phyloP scores from a whole-genome alignment of 2,329 filamentous ascomycete species.

The Fusarium floridanum region DNA sequence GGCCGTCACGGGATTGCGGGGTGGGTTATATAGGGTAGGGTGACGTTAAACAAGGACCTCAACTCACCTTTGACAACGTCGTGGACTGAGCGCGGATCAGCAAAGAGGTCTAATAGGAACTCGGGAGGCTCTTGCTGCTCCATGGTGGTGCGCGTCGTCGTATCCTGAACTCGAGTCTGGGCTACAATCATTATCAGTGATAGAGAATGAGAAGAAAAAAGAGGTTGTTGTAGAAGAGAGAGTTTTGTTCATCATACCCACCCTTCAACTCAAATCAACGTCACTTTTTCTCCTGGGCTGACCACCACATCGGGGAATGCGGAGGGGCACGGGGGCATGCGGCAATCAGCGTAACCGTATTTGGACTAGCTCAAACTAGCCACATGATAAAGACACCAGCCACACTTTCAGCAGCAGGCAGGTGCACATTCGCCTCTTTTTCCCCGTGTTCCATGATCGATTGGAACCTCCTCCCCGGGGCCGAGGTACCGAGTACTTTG shows the following conservation, averaged over 20 bases:
- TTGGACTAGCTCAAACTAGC: neutral
- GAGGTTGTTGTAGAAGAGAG: constrained; percentile 8
- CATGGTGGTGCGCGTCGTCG: constrained; percentile 51
- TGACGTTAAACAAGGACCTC: constrained; percentile 20
- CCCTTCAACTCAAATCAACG: neutral
- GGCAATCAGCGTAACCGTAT: neutral
- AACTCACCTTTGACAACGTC: constrained; percentile 88
- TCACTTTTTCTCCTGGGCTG: constrained; percentile 8
- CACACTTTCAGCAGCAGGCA: constrained; percentile 4
- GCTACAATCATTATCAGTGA: constrained; percentile 39
- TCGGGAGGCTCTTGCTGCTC: constrained; percentile 76
- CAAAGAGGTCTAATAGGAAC: constrained; percentile 94
- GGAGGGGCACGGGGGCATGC: constrained; percentile 1
- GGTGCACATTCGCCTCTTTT: constrained; percentile 2
- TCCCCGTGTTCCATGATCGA: constrained; percentile 10
- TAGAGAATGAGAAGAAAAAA: neutral
- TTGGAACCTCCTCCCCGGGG: constrained; percentile 3
- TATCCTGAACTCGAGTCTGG: constrained; percentile 39
- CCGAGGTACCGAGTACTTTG: constrained; percentile 17
- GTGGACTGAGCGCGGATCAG: constrained; percentile 88
- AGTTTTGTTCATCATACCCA: neutral
- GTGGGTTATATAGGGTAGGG: constrained; percentile 41
- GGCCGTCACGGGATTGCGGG: constrained; percentile 27
- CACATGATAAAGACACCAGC: neutral
- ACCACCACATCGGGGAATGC: constrained; percentile 1